A percentile compares a stretch with the other conserved stretches of the same genome.
Evolutionary conservation across 352 stramenopile genomes (phyloP).

Genomic region (Phytophthora ramorum): DNA sequence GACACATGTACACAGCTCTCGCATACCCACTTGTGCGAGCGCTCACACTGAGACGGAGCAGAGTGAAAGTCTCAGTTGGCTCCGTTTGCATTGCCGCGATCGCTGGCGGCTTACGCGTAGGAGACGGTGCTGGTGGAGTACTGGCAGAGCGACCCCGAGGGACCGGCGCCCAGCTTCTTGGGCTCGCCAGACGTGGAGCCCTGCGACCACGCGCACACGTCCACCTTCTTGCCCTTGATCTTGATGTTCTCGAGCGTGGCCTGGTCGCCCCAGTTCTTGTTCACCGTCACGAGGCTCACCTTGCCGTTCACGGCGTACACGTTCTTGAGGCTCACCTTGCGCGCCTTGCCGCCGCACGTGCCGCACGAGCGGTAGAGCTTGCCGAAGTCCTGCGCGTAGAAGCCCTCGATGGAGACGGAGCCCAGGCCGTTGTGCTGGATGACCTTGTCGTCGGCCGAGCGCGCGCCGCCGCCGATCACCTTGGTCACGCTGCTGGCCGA

Average conservation of each 20-base stretch:
- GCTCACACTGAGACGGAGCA: background rate
- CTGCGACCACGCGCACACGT: conserved; percentile 22
- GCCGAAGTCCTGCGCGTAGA: conserved; percentile 23
- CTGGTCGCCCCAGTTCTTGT: conserved; percentile 25
- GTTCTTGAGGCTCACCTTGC: conserved; percentile 28
- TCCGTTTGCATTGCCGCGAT: background rate
- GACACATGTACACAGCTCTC: background rate
- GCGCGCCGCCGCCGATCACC: background rate
- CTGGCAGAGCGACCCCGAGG: conserved; percentile 33
- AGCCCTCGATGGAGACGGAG: conserved; percentile 17
- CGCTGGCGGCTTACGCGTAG: conserved; percentile 2
- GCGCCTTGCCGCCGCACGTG: conserved; percentile 6
- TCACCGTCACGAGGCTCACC: conserved; percentile 23
- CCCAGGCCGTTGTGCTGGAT: too few relatives aligned
- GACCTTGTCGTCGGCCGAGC: too few relatives aligned
- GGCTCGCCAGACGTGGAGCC: conserved; percentile 21
- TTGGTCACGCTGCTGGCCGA: background rate
- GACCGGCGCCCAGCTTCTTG: conserved; percentile 22
- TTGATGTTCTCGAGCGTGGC: conserved; percentile 27
- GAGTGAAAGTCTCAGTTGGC: background rate
- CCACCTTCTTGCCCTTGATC: conserved; percentile 31
- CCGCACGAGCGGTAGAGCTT: conserved; percentile 16
- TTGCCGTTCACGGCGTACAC: conserved; percentile 23
- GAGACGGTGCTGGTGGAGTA: conserved; percentile 34
- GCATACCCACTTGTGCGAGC: conserved; percentile 5